phyloP scores from a whole-genome alignment of 768 basidiomycete species.

The Trametes maxima region DNA sequence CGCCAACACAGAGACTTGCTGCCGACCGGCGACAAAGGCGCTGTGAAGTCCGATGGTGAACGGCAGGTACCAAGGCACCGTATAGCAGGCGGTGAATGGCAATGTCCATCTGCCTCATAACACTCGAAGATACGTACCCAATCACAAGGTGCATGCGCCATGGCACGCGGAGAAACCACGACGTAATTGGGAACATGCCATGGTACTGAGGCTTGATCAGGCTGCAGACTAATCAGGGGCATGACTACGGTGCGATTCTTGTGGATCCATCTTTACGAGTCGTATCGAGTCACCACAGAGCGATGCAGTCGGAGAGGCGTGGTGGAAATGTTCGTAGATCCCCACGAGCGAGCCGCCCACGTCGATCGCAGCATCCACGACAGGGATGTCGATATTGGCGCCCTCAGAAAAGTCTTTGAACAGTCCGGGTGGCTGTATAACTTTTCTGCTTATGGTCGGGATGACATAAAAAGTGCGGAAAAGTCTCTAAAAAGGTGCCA shows the following conservation, averaged over 20 bases:
- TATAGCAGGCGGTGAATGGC: constrained; percentile 14
- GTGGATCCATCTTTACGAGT: constrained; percentile 16
- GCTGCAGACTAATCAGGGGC: not conserved
- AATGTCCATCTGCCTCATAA: not conserved
- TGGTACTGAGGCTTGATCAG: not conserved
- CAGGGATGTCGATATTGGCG: too few relatives aligned
- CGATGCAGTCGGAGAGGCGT: not conserved
- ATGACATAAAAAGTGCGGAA: too few relatives aligned
- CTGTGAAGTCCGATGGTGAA: not conserved
- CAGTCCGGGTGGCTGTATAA: too few relatives aligned
- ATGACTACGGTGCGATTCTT: not conserved
- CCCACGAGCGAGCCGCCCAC: not conserved
- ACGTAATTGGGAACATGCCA: not conserved
- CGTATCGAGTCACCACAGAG: constrained; percentile 4
- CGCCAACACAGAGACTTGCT: not conserved
- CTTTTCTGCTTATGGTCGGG: too few relatives aligned
- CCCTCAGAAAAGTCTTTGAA: too few relatives aligned
- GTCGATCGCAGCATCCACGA: not conserved
- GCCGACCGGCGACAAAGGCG: not conserved
- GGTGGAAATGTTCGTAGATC: not conserved
- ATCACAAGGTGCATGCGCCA: constrained; percentile 1
- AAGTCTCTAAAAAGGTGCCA: too few relatives aligned
- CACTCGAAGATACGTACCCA: not conserved
- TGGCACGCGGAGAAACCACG: constrained; percentile 9
- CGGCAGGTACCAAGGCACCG: not conserved